phyloP scores from a whole-genome alignment of 306 rosid species.

The Trifolium repens region DNA sequence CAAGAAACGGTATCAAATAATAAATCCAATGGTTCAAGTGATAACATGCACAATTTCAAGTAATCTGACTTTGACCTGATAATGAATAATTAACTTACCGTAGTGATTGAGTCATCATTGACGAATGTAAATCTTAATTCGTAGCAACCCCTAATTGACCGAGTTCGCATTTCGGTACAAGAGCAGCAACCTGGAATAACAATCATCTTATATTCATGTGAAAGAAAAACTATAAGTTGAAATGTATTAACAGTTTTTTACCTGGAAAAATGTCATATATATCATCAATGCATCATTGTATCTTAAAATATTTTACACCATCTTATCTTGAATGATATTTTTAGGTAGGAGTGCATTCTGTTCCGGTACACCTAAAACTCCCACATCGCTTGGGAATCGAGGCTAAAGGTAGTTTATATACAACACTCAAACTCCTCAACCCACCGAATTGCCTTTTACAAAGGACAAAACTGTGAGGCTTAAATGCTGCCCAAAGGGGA shows the following conservation, averaged over 20 bases:
- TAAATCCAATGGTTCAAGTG: conserved; percentile 36
- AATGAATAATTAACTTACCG: conserved; percentile 17
- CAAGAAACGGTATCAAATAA: conserved; percentile 34
- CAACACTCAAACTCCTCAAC: no score
- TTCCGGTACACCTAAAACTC: no score
- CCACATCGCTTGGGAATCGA: no score
- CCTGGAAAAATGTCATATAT: conserved; percentile 12
- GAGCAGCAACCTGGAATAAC: conserved; percentile 85
- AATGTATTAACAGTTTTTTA: neutral
- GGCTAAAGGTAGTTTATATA: no score
- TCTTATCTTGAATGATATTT: no score
- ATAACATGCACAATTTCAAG: conserved; percentile 19
- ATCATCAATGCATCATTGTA: neutral
- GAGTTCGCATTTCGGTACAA: conserved; percentile 75
- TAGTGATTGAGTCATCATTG: conserved; percentile 72
- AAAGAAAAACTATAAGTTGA: conserved; percentile 25
- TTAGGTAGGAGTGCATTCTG: no score
- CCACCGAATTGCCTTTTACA: no score
- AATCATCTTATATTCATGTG: conserved; percentile 32
- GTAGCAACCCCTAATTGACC: conserved; percentile 55
- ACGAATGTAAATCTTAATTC: conserved; percentile 53
- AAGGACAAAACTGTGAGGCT: no score
- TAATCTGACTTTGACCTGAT: conserved; percentile 38
- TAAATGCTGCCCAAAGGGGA: no score
- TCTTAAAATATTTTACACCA: neutral